Conservation (phyloP, 768 basidiomycete genomes). For the Trametes meyenii region DNA sequence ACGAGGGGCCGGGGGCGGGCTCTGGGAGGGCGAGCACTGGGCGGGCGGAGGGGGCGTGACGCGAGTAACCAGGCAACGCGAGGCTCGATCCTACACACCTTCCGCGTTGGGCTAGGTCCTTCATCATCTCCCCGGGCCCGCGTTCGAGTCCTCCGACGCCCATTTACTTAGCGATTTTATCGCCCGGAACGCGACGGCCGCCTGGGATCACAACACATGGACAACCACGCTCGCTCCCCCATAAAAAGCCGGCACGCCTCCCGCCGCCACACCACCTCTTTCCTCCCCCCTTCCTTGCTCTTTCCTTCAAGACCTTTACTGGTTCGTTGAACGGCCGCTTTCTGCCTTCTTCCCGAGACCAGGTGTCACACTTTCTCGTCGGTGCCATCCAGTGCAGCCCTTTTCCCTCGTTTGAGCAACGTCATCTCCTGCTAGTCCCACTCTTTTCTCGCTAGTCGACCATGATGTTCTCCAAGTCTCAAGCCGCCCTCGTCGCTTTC, state of each 20-base stretch:
- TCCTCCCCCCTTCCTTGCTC: slow-evolving; percentile 18
- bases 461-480: slow-evolving; percentile 30
- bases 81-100: slow-evolving; percentile 21
- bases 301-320: slow-evolving; percentile 31
- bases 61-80: slow-evolving; percentile 17
- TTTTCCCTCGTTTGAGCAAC: slow-evolving; percentile 24
- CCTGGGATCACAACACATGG: not conserved
- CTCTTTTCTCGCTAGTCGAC: slow-evolving; percentile 21
- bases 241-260: slow-evolving; percentile 10
- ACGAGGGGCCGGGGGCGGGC: slow-evolving; percentile 7
- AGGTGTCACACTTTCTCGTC: slow-evolving; percentile 42
- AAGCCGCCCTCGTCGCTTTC: slow-evolving; percentile 20
- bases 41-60: not conserved
- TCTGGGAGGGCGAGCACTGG: too few species aligned
- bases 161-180: not conserved
- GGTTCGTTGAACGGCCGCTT: slow-evolving; percentile 50
- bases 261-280: slow-evolving; percentile 3
- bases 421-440: slow-evolving; percentile 10
- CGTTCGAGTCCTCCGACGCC: not conserved
- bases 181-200: slow-evolving; percentile 15
- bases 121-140: not conserved
- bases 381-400: slow-evolving; percentile 29
- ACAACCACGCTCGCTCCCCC: not conserved
- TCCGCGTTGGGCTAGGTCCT: slow-evolving; percentile 9
- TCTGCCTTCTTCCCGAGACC: slow-evolving; percentile 44